Conservation (phyloP, 371 early-diverging fungal species). For the Mortierella sp. region DNA sequence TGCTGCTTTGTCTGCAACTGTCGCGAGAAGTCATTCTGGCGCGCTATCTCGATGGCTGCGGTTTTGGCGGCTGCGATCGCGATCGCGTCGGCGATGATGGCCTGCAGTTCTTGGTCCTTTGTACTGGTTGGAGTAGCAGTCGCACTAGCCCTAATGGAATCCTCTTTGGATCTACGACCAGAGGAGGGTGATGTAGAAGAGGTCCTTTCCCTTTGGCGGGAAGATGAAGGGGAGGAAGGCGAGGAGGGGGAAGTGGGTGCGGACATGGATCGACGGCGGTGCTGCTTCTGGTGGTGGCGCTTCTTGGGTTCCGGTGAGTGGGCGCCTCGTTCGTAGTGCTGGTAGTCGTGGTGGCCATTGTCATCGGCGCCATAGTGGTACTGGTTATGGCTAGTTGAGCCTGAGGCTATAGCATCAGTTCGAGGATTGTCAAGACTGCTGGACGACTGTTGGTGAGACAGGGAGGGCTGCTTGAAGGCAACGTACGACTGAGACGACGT, state of each 20-base stretch:
- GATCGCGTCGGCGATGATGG: conserved; percentile 37
- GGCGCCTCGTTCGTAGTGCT: conserved; percentile 2
- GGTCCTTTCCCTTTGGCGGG: not conserved
- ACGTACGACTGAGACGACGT: not conserved
- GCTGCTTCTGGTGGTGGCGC: conserved; percentile 1
- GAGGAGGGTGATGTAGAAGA: conserved; percentile 4
- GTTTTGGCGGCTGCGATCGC: conserved; percentile 30
- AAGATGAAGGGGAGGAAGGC: not conserved
- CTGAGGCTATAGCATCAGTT: not conserved
- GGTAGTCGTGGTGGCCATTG: not conserved
- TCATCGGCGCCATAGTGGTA: not conserved
- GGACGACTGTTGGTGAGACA: not conserved
- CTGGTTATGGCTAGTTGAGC: not conserved
- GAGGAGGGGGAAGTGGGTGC: conserved; percentile 7
- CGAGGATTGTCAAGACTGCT: not conserved
- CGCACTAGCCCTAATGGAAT: too few relatives aligned
- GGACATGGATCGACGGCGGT: conserved; percentile 26
- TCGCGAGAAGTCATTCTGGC: conserved; percentile 15
- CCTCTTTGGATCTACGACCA: not conserved
- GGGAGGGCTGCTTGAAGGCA: not conserved
- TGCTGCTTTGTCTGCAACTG: conserved; percentile 5
- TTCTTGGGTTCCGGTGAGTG: not conserved
- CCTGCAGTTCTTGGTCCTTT: conserved; percentile 27
- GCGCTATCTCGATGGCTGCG: conserved; percentile 36
- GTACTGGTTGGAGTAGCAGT: not conserved